Conservation (phyloP, 306 rosid species). For the Inga oerstediana region DNA sequence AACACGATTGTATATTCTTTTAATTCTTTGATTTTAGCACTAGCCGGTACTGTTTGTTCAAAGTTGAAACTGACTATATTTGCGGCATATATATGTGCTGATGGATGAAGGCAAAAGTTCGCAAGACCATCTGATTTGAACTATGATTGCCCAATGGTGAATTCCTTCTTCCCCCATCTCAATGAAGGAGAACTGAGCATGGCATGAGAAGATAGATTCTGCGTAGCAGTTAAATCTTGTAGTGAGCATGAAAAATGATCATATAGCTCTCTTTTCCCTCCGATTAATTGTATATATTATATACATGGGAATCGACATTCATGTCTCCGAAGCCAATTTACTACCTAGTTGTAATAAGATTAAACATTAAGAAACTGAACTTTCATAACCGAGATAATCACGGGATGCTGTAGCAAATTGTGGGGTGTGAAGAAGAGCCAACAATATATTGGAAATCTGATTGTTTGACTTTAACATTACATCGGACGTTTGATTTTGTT, state of each 20-base stretch:
- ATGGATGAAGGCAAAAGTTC: constrained; percentile 64
- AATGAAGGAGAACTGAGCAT: constrained; percentile 39
- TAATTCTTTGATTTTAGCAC: background rate
- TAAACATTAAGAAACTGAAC: background rate
- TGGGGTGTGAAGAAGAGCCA: background rate
- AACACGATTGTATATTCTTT: background rate
- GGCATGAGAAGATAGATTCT: background rate
- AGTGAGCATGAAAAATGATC: background rate
- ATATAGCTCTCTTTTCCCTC: background rate
- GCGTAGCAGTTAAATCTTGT: background rate
- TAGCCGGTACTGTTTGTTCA: no score
- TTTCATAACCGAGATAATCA: background rate
- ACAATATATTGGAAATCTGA: background rate
- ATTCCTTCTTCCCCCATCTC: constrained; percentile 80
- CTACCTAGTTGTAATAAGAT: background rate
- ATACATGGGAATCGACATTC: background rate
- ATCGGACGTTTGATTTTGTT: background rate
- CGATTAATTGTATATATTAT: background rate
- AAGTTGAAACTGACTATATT: background rate
- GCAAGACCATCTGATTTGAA: constrained; percentile 86
- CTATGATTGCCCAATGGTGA: constrained; percentile 82
- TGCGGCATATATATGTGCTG: background rate
- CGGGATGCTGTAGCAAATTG: background rate
- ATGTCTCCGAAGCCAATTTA: background rate
- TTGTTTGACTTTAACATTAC: background rate